Evolutionary conservation across 257 asterid genomes (phyloP).

Genomic region (Catharanthus roseus): DNA sequence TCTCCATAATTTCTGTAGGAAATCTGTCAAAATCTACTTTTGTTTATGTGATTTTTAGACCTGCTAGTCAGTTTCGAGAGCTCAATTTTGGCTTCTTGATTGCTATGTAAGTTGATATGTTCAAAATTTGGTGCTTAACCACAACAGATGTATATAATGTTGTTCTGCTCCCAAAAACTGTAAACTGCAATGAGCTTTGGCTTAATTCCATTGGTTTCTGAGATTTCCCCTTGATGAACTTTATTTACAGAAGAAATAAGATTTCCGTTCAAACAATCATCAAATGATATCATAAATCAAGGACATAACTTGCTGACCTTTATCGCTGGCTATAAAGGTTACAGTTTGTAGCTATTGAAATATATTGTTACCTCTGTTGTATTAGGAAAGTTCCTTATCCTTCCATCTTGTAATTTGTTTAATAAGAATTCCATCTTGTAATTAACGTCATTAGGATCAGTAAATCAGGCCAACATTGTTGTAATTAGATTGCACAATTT

Average conservation of each 20-base stretch:
- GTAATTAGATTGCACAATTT: no score
- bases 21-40: background rate
- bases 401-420: no score
- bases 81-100: conserved; percentile 10
- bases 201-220: background rate
- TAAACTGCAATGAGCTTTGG: background rate
- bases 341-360: no score
- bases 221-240: background rate
- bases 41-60: background rate
- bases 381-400: no score
- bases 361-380: no score
- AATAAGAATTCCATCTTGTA: no score
- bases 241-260: no score
- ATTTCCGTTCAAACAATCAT: no score
- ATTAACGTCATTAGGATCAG: no score
- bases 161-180: background rate
- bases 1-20: background rate
- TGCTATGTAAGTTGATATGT: background rate
- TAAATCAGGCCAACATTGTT: no score
- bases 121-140: background rate
- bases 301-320: no score
- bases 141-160: background rate
- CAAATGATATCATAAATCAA: no score
- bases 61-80: background rate
- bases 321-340: background rate